These are phyloP conservation scores for Vitis hybrid DNA, from an alignment of 177 flowering plant genomes.

Conservation along the genomic window DNA sequence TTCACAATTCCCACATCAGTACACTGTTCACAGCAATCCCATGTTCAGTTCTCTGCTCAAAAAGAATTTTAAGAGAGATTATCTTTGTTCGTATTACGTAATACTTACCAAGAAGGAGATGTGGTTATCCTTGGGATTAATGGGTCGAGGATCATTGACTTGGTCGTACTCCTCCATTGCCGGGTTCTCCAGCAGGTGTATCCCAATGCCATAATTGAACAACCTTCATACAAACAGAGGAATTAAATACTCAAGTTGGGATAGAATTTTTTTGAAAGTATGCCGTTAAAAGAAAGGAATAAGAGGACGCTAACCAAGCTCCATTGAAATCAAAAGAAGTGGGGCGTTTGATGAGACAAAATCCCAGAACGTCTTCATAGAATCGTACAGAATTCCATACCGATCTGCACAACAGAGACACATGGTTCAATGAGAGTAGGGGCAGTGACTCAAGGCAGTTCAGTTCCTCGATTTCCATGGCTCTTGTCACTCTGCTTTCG, in stretches of 20 bases:
- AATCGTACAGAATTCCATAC: slow-evolving; percentile 38
- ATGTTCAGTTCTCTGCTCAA: too few relatives aligned
- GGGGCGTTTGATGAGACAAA: slow-evolving; percentile 61
- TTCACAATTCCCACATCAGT: slow-evolving; percentile 53
- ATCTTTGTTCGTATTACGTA: too few relatives aligned
- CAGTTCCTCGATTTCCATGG: slow-evolving; percentile 43
- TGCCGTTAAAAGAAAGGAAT: background rate
- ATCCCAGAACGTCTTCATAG: slow-evolving; percentile 59
- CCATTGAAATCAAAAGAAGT: slow-evolving; percentile 62
- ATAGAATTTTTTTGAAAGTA: background rate
- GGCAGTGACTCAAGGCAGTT: slow-evolving; percentile 39
- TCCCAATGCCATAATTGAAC: slow-evolving; percentile 67
- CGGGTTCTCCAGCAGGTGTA: slow-evolving; percentile 58
- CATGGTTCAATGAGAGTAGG: slow-evolving; percentile 53
- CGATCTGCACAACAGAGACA: slow-evolving; percentile 48
- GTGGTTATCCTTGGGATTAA: slow-evolving; percentile 80
- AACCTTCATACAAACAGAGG: slow-evolving; percentile 34
- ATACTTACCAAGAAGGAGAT: slow-evolving; percentile 63
- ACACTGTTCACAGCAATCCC: slow-evolving; percentile 37
- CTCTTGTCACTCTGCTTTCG: background rate
- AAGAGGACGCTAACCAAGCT: slow-evolving; percentile 42
- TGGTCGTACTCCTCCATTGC: slow-evolving; percentile 17
- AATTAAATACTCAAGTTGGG: too few relatives aligned
- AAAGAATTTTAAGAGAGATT: too few relatives aligned
- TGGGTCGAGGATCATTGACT: slow-evolving; percentile 29